Base-by-base conservation (phyloP, 768 basidiomycete genomes). In the Pleurotus ostreatus region DNA sequence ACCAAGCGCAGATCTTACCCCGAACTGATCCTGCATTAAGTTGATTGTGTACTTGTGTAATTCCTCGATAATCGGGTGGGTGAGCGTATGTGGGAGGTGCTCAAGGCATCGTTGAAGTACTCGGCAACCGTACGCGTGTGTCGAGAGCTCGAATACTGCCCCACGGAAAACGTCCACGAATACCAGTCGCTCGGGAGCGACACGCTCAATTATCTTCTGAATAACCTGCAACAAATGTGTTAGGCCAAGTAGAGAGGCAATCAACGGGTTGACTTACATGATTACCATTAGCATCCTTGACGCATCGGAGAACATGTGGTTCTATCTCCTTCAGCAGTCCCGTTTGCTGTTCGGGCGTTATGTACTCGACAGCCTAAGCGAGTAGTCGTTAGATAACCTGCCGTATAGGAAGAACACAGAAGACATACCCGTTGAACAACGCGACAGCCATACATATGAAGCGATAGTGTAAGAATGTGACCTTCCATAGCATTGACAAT, bases 381-480 rank as follows among this genome's bases (percentile, higher is more conserved):
- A 40, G n/a, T 26, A 5, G n/a, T 48, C 45, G 45, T 59, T 55
- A 52, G 56, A 43, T 52, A 38, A 8, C 7, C 46, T 16, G n/a
- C 22, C 22, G 20, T 20, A 13, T 7, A 22, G 11, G 52, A 9
- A 49, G n/a, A 37, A 55, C 4, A n/a, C 39, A 20, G 23, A 39
- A 4, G 23, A 60, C 60, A 22, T 59, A 91, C 92, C 86, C 94
- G 94, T 68, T 96, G 94, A 16, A 95, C 88, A 5, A 98, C 94
- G 12, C 96, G 84, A 71, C 96, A 99, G 3, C 95, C 96, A 69
- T 98, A 98, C 81, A 95, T 92, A 66, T 98, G 91, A 55, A 89
- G 73, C 8, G 94, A 89, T 52, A 98, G 75, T 13, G 79, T 73
- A 3, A 93, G 73, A 37, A 94, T 78, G 64, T 89, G 85, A 0